Conservation (phyloP, 768 basidiomycete genomes). For the Steccherinum ochraceum region DNA sequence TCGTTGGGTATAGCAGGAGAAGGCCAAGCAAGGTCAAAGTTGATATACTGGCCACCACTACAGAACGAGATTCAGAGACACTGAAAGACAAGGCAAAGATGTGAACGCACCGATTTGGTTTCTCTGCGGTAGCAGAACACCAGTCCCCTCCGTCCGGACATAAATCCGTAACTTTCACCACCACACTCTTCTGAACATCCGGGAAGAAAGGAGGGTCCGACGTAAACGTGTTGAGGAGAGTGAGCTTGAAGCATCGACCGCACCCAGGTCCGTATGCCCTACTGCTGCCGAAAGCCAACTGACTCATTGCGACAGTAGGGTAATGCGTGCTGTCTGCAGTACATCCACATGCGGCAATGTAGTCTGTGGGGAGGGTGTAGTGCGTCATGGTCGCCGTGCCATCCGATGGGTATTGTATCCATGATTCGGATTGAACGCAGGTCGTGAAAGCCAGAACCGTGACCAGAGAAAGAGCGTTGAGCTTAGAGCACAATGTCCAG, state of each 20-base stretch:
- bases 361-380: conserved; percentile 48
- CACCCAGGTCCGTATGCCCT: conserved; percentile 67
- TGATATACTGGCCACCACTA: conserved; percentile 65
- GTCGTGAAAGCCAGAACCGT: not conserved
- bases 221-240: conserved; percentile 61
- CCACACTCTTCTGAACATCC: conserved; percentile 47
- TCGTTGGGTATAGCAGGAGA: conserved; percentile 57
- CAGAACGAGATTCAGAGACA: not conserved
- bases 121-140: conserved; percentile 61
- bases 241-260: conserved; percentile 75
- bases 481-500: too few relatives aligned
- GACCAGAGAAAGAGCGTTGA: not conserved
- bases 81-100: conserved; percentile 1
- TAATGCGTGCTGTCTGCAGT: conserved; percentile 46
- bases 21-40: conserved; percentile 81
- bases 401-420: conserved; percentile 58
- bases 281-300: conserved; percentile 75
- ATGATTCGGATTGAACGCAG: too few relatives aligned
- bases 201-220: conserved; percentile 69
- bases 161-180: conserved; percentile 75
- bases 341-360: conserved; percentile 74
- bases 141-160: conserved; percentile 60
- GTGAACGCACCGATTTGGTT: conserved; percentile 55
- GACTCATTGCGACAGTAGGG: conserved; percentile 75
- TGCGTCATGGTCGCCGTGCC: conserved; percentile 79